phyloP scores from a whole-genome alignment of 192 early-diverging fungal species.

The Irineochytrium annulatum region DNA sequence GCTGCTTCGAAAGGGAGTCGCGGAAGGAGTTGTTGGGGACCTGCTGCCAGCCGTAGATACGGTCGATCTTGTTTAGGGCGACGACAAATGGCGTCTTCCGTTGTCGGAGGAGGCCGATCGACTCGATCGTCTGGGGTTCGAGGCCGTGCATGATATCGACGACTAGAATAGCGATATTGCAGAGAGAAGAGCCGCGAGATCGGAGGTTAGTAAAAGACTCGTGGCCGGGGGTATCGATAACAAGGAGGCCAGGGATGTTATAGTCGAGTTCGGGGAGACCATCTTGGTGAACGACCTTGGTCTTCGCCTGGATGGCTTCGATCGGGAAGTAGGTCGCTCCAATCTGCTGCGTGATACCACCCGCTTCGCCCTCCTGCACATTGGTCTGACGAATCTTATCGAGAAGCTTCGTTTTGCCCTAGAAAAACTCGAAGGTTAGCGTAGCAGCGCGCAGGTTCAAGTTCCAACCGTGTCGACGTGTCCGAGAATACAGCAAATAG shows the following conservation, averaged over 20 bases:
- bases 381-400: slow-evolving; percentile 99
- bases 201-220: slow-evolving; percentile 97
- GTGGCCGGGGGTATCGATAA: slow-evolving; percentile 99
- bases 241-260: slow-evolving; percentile 87
- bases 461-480: slow-evolving; percentile 99
- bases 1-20: slow-evolving; percentile 74
- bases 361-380: slow-evolving; percentile 98
- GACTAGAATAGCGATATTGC: slow-evolving; percentile 98
- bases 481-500: slow-evolving; percentile 97
- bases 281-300: slow-evolving; percentile 66
- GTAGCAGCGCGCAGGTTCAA: slow-evolving; percentile 49
- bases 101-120: slow-evolving; percentile 81
- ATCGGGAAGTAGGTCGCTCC: slow-evolving; percentile 99
- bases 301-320: slow-evolving; percentile 89
- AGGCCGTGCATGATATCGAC: slow-evolving; percentile 99
- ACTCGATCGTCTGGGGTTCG: slow-evolving; percentile 97
- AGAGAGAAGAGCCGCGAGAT: slow-evolving; percentile 91
- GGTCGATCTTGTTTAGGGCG: slow-evolving; percentile 98
- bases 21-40: slow-evolving; percentile 76
- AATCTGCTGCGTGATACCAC: slow-evolving; percentile 99
- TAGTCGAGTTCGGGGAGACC: slow-evolving; percentile 54
- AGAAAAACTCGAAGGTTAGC: too few relatives aligned
- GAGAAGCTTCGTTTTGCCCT: slow-evolving; percentile 90
- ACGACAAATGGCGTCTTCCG: slow-evolving; percentile 98
- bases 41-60: slow-evolving; percentile 89